Evolutionary conservation across 495 filamentous ascomycete genomes (phyloP).

Genomic region (Chlorociboria aeruginascens): DNA sequence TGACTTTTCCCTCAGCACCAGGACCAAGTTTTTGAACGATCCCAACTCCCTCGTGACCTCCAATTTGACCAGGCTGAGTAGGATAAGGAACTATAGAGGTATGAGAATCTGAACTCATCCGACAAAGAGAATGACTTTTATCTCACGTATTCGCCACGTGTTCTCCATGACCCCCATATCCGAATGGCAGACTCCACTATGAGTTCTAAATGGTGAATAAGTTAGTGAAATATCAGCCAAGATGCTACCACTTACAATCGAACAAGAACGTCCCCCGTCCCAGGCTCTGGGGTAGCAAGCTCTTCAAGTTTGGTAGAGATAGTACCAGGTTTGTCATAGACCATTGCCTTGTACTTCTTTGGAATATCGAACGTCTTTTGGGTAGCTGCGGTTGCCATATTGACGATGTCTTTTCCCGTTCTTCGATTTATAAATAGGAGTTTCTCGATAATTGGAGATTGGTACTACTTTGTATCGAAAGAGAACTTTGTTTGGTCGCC

Average conservation of each 20-base stretch:
- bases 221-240: background rate
- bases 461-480: no score
- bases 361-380: slow-evolving; percentile 32
- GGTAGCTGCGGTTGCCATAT: slow-evolving; percentile 10
- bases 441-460: background rate
- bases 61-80: slow-evolving; percentile 53
- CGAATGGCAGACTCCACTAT: slow-evolving; percentile 61
- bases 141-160: slow-evolving; percentile 19
- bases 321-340: slow-evolving; percentile 58
- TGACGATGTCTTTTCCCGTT: background rate
- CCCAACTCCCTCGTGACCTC: slow-evolving; percentile 52
- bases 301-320: slow-evolving; percentile 58
- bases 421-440: background rate
- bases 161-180: slow-evolving; percentile 54
- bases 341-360: slow-evolving; percentile 51
- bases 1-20: slow-evolving; percentile 41
- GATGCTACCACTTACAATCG: slow-evolving; percentile 36
- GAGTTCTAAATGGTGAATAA: slow-evolving; percentile 31
- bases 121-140: background rate
- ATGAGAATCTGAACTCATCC: background rate
- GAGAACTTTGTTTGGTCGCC: no score
- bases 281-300: slow-evolving; percentile 54
- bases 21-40: slow-evolving; percentile 49
- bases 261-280: slow-evolving; percentile 51
- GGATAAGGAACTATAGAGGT: slow-evolving; percentile 39